These are phyloP conservation scores for Xylaria arbuscula DNA, from an alignment of 2,329 filamentous ascomycete genomes.

Conservation along the genomic window DNA sequence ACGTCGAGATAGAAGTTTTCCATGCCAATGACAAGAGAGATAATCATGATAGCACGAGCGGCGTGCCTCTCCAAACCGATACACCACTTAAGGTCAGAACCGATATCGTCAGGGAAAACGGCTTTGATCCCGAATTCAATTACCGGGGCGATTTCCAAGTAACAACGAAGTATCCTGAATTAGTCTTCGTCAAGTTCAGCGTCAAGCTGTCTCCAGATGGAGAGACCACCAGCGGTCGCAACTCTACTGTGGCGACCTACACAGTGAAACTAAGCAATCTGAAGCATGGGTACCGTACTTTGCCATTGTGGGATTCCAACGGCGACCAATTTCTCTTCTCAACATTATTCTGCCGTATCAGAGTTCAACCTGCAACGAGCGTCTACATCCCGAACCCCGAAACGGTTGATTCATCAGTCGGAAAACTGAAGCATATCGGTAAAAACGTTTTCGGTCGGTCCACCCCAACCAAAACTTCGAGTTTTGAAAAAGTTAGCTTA, in stretches of 20 bases:
- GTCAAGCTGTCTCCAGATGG: constrained; percentile 88
- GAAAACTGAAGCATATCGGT: constrained; percentile 67
- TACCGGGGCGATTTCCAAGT: constrained; percentile 82
- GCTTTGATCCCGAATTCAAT: constrained; percentile 91
- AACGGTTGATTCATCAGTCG: constrained; percentile 54
- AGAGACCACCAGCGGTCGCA: constrained; percentile 71
- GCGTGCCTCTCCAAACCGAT: constrained; percentile 57
- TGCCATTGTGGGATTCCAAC: constrained; percentile 87
- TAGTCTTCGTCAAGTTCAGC: constrained; percentile 93
- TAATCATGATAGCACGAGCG: constrained; percentile 79
- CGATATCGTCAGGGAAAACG: constrained; percentile 84
- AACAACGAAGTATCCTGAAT: constrained; percentile 91
- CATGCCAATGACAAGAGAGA: constrained; percentile 93
- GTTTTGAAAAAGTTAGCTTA: constrained; percentile 60
- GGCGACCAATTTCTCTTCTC: constrained; percentile 96
- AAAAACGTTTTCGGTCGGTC: constrained; percentile 68
- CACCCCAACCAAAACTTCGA: constrained; percentile 62
- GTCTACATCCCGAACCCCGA: constrained; percentile 65
- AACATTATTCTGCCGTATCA: constrained; percentile 90
- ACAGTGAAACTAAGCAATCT: constrained; percentile 92
- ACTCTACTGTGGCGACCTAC: constrained; percentile 82
- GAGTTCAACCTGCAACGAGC: constrained; percentile 68
- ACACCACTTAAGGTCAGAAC: constrained; percentile 83
- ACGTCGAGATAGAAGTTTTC: constrained; percentile 94
- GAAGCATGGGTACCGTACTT: constrained; percentile 90